phyloP scores from a whole-genome alignment of 108 stramenopile species.

The Epithemia pelagica region DNA sequence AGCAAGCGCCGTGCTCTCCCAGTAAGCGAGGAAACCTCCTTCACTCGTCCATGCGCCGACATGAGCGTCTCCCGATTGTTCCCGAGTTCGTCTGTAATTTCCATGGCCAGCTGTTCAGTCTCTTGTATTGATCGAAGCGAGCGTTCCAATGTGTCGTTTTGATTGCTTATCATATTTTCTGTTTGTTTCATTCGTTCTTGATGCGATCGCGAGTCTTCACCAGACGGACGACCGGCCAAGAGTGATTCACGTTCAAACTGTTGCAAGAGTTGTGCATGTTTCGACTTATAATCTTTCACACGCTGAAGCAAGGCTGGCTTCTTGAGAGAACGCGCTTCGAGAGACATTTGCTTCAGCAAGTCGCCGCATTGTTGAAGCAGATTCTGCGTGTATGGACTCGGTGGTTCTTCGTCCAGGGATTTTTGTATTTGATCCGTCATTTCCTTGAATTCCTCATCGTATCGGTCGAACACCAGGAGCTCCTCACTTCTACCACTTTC shows the following conservation, averaged over 20 bases:
- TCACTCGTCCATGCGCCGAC: slow-evolving; percentile 78
- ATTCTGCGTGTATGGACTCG: slow-evolving; percentile 35
- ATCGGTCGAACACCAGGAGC: slow-evolving; percentile 66
- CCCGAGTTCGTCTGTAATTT: slow-evolving; percentile 88
- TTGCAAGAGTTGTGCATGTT: slow-evolving; percentile 33
- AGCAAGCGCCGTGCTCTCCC: slow-evolving; percentile 87
- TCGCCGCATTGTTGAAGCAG: slow-evolving; percentile 86
- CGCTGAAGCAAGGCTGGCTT: slow-evolving; percentile 71
- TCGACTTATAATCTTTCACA: slow-evolving; percentile 51
- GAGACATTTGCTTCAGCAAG: slow-evolving; percentile 92
- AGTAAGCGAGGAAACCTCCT: slow-evolving; percentile 84
- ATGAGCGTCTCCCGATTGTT: slow-evolving; percentile 89
- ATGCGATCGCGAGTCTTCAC: slow-evolving; percentile 14
- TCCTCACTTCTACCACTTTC: background rate
- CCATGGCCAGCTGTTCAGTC: slow-evolving; percentile 89
- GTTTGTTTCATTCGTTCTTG: slow-evolving; percentile 50
- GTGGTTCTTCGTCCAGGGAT: slow-evolving; percentile 17
- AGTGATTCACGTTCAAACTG: slow-evolving; percentile 39
- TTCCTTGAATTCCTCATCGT: slow-evolving; percentile 91
- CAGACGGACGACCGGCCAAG: slow-evolving; percentile 7
- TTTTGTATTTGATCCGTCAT: slow-evolving; percentile 74
- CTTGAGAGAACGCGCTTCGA: slow-evolving; percentile 79
- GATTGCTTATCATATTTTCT: slow-evolving; percentile 60
- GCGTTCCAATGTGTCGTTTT: slow-evolving; percentile 83
- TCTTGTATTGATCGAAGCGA: slow-evolving; percentile 89